A percentile compares a stretch with the other conserved stretches of the same genome.
phyloP scores from a whole-genome alignment of 371 early-diverging fungal species.

The Spiromyces aspiralis region DNA sequence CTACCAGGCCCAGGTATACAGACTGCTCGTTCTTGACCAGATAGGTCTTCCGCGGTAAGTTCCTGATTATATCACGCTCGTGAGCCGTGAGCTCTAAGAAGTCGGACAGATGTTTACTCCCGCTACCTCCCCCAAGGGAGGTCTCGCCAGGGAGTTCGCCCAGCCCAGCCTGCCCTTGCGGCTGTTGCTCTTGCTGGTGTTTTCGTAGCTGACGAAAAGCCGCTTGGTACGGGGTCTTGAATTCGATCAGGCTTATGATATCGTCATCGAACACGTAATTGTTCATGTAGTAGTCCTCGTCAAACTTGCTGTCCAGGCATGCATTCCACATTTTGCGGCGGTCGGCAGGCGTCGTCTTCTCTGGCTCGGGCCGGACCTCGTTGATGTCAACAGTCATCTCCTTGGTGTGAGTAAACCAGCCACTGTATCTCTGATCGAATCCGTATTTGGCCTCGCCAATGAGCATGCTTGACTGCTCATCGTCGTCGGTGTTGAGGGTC shows the following conservation, averaged over 20 bases:
- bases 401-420: conserved; percentile 54
- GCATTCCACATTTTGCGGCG: conserved; percentile 43
- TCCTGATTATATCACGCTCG: conserved; percentile 55
- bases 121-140: no score
- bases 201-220: conserved; percentile 38
- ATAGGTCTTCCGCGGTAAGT: conserved; percentile 41
- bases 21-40: conserved; percentile 41
- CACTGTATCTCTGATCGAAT: conserved; percentile 72
- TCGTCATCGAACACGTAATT: conserved; percentile 45
- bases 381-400: conserved; percentile 74
- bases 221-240: conserved; percentile 36
- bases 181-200: no score
- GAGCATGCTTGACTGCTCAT: not conserved
- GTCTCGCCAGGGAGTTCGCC: no score
- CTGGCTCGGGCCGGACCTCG: conserved; percentile 54
- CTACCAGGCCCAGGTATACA: conserved; percentile 73
- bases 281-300: conserved; percentile 72
- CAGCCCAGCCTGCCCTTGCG: no score
- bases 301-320: conserved; percentile 65
- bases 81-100: conserved; percentile 34
- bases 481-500: conserved; percentile 16
- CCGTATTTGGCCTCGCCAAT: conserved; percentile 48
- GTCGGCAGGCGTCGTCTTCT: conserved; percentile 43
- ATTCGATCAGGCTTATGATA: conserved; percentile 48
- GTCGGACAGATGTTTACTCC: conserved; percentile 28